A percentile compares a stretch with the other conserved stretches of the same genome.
phyloP scores from a whole-genome alignment of 345 rosid species.

The Populus tremula region DNA sequence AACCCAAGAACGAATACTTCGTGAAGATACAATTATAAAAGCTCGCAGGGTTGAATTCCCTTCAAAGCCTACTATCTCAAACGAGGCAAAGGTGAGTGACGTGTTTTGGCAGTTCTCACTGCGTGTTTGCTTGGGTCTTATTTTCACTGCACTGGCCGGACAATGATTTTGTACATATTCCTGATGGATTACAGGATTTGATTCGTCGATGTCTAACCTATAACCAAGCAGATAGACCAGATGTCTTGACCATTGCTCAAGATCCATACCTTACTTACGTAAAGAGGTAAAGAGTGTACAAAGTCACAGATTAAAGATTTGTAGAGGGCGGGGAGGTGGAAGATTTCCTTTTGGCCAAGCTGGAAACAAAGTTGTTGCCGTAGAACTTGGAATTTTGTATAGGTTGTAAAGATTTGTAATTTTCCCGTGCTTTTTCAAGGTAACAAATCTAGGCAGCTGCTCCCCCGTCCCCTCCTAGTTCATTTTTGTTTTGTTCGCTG shows the following conservation, averaged over 20 bases:
- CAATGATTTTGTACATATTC: background rate
- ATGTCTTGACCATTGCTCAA: conserved; percentile 77
- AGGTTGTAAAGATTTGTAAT: conserved; percentile 39
- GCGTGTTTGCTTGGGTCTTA: background rate
- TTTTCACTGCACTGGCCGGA: background rate
- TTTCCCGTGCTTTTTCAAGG: conserved; percentile 9
- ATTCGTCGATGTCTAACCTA: conserved; percentile 88
- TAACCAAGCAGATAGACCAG: conserved; percentile 85
- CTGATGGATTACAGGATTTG: conserved; percentile 59
- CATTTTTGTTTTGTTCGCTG: background rate
- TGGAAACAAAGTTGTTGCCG: conserved; percentile 11
- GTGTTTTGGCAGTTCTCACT: background rate
- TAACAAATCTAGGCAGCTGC: background rate
- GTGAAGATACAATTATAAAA: conserved; percentile 94
- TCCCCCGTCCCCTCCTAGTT: background rate
- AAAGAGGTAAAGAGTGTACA: conserved; percentile 46
- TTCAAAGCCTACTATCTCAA: conserved; percentile 79
- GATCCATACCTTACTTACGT: conserved; percentile 78
- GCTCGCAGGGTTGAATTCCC: conserved; percentile 97
- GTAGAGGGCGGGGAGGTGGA: conserved; percentile 15
- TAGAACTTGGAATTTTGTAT: conserved; percentile 39
- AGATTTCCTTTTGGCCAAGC: conserved; percentile 12
- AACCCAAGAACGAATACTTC: conserved; percentile 86
- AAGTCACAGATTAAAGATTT: conserved; percentile 23
- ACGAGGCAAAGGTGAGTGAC: conserved; percentile 81